Evolutionary conservation across 2,329 filamentous ascomycete genomes (phyloP), one percentile per base, ranked within the genome.

Genomic region (Claviceps sp.): DNA sequence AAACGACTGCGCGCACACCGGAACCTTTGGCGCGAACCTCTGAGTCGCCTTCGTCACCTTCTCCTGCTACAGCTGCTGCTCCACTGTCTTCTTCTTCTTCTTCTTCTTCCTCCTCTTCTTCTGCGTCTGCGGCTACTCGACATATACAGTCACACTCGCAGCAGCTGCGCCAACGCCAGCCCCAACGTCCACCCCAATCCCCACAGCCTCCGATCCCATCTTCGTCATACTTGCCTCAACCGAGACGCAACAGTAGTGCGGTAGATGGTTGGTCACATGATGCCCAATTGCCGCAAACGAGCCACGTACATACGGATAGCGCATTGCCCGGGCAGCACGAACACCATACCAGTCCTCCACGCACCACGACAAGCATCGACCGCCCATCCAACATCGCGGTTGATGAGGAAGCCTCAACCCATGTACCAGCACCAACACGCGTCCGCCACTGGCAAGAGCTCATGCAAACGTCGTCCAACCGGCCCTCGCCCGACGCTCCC

Each of bases 1-100:
- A 80, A 53, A 70, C 71, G 16, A 70, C 71, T 5, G 70, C 71
- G 4, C 69, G 70, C 50, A 72, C 73, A 8, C 72, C 73, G 2
- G 71, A 75, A n/a, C 66, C 60, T 11, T 52, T 60, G 13, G 46
- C 61, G 8, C 69, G 70, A 51, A 72, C 70, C 7, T 71, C 72
- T 3, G 71, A 74, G 30, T 64, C 59, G 34, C 45, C 59, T 7
- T 41, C 60, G 39, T 44, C 60, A 39, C 58, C 3, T 19, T 17
- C 30, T 26, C 5, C 17, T 19, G 38, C 26, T 10, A 2, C 26
- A 10, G 26, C 26, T 30, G 8, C 40, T 13, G n/a, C 40, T n/a
- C 39, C 39, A 30, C 6, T 16, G 16, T n/a, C 14, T n/a, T n/a
- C 39, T n/a, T 41, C 44, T 17, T 19, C 26, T 61, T 4, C 13